Conservation (phyloP, 2,329 filamentous ascomycete genomes). For the Pyricularia sp. region DNA sequence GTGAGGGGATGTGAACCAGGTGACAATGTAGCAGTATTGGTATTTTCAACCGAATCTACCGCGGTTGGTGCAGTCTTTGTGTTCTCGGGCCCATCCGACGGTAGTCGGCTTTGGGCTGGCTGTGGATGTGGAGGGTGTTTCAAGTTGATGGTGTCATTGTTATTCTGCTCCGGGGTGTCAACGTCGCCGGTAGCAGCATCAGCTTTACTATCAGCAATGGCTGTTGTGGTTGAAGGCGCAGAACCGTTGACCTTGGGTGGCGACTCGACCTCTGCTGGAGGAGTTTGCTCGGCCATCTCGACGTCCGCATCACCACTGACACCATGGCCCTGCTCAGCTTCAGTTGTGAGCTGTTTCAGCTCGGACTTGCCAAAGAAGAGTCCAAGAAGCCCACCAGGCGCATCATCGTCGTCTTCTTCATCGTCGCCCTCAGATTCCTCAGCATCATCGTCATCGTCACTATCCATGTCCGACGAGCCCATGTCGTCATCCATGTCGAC, state of each 20-base stretch:
- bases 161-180: background rate
- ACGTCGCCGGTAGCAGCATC: background rate
- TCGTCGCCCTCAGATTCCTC: constrained; percentile 36
- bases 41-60: background rate
- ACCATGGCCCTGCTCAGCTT: constrained; percentile 17
- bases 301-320: constrained; percentile 14
- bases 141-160: background rate
- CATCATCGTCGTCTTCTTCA: constrained; percentile 28
- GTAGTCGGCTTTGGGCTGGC: background rate
- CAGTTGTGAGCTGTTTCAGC: constrained; percentile 39
- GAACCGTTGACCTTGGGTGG: constrained; percentile 1
- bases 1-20: background rate
- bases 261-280: background rate
- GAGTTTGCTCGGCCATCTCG: constrained; percentile 22
- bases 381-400: constrained; percentile 36
- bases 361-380: constrained; percentile 52
- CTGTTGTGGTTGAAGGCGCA: background rate
- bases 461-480: constrained; percentile 46
- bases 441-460: constrained; percentile 27
- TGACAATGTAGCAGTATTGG: background rate
- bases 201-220: background rate
- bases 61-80: background rate
- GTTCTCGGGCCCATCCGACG: background rate
- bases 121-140: background rate
- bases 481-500: constrained; percentile 61